Base-by-base conservation (phyloP, 2,329 filamentous ascomycete species). In the Aspergillus bombycis region DNA sequence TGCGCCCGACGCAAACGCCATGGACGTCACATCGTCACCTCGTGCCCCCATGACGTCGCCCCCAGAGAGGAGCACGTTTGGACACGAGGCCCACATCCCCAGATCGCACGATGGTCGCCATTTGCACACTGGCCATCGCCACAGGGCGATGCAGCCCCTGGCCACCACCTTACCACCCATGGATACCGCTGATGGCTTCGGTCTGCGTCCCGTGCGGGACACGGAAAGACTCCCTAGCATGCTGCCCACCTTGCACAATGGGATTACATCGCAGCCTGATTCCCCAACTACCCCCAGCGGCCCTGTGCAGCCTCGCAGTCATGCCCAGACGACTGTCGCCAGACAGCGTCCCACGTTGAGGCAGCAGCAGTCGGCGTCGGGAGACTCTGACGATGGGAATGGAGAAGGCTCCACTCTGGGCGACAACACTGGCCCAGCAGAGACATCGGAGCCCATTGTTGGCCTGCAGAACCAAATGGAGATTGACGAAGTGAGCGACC, bases 251-350 rank as follows among this genome's bases (percentile, higher is more conserved):
- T 82, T 89, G 60, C 86, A 91, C 66, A 83, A 86, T 12, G 89
- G 91, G 59, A 80, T 93, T 60, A 86, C 86, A 48, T 97, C 94
- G n/a, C 94, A 96, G 75, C 95, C 95, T 10, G 91, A 94, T 62
- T 97, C 93, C 14, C 93, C 93, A 1, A 95, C 92, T 8, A 96
- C 93, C 0, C 93, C 93, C 16, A 84, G 91, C 52, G 90, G 90
- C 54, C 88, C 90, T 1, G 82, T 88, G 30, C 89, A 79, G 60
- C 80, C 83, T 57, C 90, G 79, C 75, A 85, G 64, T 77, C 83
- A 72, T 83, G 63, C 86, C 81, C 65, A 84, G 83, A 30, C 83
- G 79, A 53, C 83, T 80, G 67, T 80, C 84, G 84, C 89, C 63
- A 85, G 90, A 58, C 85, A 92, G 71, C 87, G 94, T 41, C 93